Evolutionary conservation across 768 basidiomycete species (phyloP), one percentile per base, ranked within the genome.

Genomic region (Lactarius hatsudake): DNA sequence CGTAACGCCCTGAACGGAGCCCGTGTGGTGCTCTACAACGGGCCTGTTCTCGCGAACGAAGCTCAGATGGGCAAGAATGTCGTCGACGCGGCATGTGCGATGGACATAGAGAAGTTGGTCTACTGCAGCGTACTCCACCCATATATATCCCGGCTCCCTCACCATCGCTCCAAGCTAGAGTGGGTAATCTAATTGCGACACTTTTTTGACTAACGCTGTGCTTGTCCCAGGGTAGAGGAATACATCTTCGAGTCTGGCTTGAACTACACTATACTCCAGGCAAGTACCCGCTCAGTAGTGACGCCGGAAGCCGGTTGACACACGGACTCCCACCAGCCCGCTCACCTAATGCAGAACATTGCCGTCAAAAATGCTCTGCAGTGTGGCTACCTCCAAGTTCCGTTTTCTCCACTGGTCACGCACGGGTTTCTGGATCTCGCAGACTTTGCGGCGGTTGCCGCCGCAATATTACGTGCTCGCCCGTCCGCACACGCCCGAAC

Each of bases 241-340:
- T 75, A 78, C 40, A 75, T 80, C 10, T 73, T 77, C 54, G 77
- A 78, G 55, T 77, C 76, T 18, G 76, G 77, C 28, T 40, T 79
- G 53, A 68, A 73, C 54, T 78, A 78, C 68, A 79, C 79, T n/a
- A 78, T 80, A 58, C 73, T 78, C 26, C 71, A 76, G 72, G 74
- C 71, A 55, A 36, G 70, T 67, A 43, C 26, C 13, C 5, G 12
- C 23, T 34, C 28, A 18, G 15, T 40, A 5, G 4, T 43, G 40
- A 28, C 34, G 12, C 17, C 23, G 7, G 43, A 17, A 9, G 23
- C 45, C n/a, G 34, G 20, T 48, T 42, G n/a, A 62, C 45, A 12
- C 23, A 45, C 4, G n/a, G 59, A 9, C 28, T 17, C 45, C 13
- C 26, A 61, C 13, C 67, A 77, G 74, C 77, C 78, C 17, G 75